These are phyloP conservation scores for Annulohypoxylon nitens DNA, from an alignment of 495 filamentous ascomycete genomes.

Conservation along the genomic window DNA sequence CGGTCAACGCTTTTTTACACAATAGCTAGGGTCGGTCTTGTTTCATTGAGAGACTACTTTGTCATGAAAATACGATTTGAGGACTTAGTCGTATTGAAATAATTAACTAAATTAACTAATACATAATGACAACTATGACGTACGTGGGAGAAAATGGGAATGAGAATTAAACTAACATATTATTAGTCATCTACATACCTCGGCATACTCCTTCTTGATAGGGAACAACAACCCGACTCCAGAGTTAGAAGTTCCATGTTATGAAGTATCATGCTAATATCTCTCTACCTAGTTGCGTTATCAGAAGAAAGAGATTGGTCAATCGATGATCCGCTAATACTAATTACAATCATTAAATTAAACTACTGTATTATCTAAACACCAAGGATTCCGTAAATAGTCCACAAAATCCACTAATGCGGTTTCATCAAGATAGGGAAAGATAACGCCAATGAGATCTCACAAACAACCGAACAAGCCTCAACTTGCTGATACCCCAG, in stretches of 20 bases:
- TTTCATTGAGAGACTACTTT: slow-evolving; percentile 2
- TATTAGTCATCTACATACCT: background rate
- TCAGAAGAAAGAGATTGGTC: background rate
- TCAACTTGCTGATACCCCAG: slow-evolving; percentile 2
- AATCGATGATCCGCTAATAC: background rate
- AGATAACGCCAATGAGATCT: background rate
- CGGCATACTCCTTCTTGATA: background rate
- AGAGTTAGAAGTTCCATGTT: too few relatives aligned
- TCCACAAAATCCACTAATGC: background rate
- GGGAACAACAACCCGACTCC: background rate
- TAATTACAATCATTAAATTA: background rate
- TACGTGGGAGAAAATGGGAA: background rate
- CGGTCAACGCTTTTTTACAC: slow-evolving; percentile 3
- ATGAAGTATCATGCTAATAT: background rate
- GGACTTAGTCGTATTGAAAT: background rate
- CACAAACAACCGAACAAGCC: background rate
- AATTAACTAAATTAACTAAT: background rate
- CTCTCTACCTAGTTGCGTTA: background rate
- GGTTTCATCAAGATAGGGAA: slow-evolving; percentile 9
- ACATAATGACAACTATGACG: background rate
- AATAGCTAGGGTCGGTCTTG: background rate
- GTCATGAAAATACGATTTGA: background rate
- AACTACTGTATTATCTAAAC: slow-evolving; percentile 1
- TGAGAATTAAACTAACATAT: background rate
- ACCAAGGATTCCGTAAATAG: slow-evolving; percentile 10